These are phyloP conservation scores for Coemansia sp. DNA, from an alignment of 192 early-diverging fungal genomes.

Conservation along the genomic window DNA sequence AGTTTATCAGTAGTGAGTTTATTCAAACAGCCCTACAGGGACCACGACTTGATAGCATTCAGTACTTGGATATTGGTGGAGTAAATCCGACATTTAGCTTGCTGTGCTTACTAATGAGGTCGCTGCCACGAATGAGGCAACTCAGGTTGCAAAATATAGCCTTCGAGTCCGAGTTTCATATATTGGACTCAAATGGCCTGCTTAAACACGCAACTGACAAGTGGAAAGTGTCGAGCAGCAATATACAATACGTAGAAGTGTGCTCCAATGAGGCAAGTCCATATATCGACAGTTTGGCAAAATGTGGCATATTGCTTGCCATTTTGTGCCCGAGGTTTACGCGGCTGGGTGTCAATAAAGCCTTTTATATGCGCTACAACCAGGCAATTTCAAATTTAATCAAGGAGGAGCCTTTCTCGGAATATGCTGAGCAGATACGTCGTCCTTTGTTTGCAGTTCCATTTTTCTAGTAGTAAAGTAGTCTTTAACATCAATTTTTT, in stretches of 20 bases:
- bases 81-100: not conserved
- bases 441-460: not conserved
- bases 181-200: not conserved
- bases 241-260: not conserved
- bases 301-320: not conserved
- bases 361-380: not conserved
- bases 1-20: not conserved
- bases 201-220: not conserved
- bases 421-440: not conserved
- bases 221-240: not conserved
- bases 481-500: too few relatives aligned
- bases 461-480: too few relatives aligned
- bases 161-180: not conserved
- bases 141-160: not conserved
- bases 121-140: not conserved
- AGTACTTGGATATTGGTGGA: not conserved
- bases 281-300: not conserved
- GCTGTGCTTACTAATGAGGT: not conserved
- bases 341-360: not conserved
- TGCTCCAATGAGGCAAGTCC: not conserved
- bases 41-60: not conserved
- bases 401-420: not conserved
- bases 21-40: not conserved
- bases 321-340: not conserved
- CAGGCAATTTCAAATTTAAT: not conserved